phyloP scores from a whole-genome alignment of 148 eudicot genomes.

The Talinum fruticosum region DNA sequence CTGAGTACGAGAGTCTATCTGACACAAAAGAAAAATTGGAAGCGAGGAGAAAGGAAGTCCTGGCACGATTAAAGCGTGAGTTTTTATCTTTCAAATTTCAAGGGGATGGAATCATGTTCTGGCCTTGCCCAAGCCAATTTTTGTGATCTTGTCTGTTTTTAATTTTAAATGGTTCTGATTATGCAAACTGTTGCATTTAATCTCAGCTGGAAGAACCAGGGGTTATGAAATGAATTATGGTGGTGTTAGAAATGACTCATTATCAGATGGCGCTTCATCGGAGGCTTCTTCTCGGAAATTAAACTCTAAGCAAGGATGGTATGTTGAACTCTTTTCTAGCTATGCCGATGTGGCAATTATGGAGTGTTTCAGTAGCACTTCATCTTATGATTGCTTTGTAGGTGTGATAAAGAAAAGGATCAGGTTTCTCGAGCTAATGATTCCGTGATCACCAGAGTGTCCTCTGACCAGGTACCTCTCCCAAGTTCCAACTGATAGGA shows the following conservation, averaged over 20 bases:
- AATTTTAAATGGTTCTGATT: neutral
- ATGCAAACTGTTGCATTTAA: neutral
- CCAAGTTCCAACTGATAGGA: neutral
- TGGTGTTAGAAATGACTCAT: constrained; percentile 27
- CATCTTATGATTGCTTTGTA: constrained; percentile 18
- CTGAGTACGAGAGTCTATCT: constrained; percentile 66
- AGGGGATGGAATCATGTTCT: neutral
- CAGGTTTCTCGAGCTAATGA: constrained; percentile 22
- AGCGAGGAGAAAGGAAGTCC: constrained; percentile 78
- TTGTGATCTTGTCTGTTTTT: neutral
- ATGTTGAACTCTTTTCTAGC: neutral
- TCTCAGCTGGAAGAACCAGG: constrained; percentile 58
- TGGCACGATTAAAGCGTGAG: constrained; percentile 66
- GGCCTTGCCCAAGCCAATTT: neutral
- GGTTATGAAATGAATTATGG: constrained; percentile 25
- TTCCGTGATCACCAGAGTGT: constrained; percentile 43
- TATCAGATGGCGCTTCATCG: constrained; percentile 25
- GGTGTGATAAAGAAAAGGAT: constrained; percentile 33
- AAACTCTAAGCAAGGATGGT: constrained; percentile 30
- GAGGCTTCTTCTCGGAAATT: constrained; percentile 21
- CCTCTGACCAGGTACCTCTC: constrained; percentile 57
- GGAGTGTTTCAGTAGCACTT: neutral
- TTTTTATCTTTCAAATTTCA: neutral
- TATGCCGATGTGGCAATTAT: neutral
- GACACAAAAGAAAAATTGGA: constrained; percentile 90